Percentiles rank a stretch among this genome's conserved stretches.
Conservation (phyloP, 2,329 filamentous ascomycete species). For the Diplodia scrobiculata region DNA sequence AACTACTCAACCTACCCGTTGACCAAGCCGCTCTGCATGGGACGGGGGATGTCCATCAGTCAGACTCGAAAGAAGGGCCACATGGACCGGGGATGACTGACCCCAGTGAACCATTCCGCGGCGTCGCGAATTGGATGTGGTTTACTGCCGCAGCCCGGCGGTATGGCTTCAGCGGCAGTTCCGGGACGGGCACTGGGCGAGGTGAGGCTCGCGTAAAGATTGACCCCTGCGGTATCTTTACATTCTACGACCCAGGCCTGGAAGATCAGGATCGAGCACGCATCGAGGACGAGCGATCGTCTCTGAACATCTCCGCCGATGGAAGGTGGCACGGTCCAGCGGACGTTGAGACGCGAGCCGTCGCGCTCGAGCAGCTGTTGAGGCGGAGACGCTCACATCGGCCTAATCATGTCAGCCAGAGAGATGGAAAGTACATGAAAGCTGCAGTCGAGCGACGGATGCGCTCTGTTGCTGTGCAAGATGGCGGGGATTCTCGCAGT, state of each 20-base stretch:
- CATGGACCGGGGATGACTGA: constrained; percentile 34
- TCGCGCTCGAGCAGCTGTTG: constrained; percentile 40
- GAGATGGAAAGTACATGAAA: constrained; percentile 35
- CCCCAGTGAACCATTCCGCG: constrained; percentile 32
- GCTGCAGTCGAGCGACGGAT: constrained; percentile 32
- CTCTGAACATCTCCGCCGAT: constrained; percentile 49
- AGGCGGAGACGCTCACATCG: constrained; percentile 34
- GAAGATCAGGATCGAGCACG: constrained; percentile 39
- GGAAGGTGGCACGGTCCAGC: constrained; percentile 46
- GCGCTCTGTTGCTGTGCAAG: constrained; percentile 26
- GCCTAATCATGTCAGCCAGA: constrained; percentile 32
- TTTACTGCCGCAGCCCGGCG: constrained; percentile 50
- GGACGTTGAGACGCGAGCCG: constrained; percentile 34
- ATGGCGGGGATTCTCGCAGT: background rate
- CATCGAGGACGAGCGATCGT: constrained; percentile 40
- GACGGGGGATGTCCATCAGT: background rate
- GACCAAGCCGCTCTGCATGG: background rate
- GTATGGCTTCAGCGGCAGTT: constrained; percentile 39
- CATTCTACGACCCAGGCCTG: constrained; percentile 50
- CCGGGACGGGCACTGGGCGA: constrained; percentile 40
- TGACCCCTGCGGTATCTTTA: constrained; percentile 50
- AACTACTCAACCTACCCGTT: background rate
- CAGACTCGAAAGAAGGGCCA: constrained; percentile 30
- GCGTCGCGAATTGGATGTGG: constrained; percentile 40
- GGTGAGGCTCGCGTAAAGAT: constrained; percentile 50